Conservation (phyloP, 163 green algal species). For the Chlamydomonas reinhardtii region DNA sequence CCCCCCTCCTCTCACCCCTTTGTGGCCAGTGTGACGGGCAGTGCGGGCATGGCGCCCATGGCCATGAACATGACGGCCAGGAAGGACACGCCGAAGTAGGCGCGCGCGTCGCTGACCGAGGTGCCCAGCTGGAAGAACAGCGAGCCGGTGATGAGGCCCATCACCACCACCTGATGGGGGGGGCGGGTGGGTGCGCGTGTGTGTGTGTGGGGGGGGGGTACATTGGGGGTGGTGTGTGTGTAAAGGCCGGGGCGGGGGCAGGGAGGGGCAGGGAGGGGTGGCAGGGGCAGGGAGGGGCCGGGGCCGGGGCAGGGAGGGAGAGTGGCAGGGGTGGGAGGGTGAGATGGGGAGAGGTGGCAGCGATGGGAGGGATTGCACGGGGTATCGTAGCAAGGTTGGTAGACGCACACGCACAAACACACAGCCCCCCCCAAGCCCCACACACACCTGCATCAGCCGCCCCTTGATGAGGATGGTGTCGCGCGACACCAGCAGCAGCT, state of each 20-base stretch:
- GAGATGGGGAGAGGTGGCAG: too few relatives aligned
- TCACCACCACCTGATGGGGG: conserved; percentile 53
- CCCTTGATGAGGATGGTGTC: conserved; percentile 64
- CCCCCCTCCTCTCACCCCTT: conserved; percentile 19
- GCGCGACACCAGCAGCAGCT: conserved; percentile 65
- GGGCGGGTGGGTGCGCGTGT: too few relatives aligned
- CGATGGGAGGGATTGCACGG: too few relatives aligned
- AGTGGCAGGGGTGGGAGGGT: too few relatives aligned
- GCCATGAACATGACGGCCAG: conserved; percentile 68
- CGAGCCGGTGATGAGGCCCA: conserved; percentile 59
- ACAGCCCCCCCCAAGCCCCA: too few relatives aligned
- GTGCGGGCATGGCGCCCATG: conserved; percentile 61
- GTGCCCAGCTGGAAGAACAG: conserved; percentile 61
- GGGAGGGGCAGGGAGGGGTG: too few relatives aligned
- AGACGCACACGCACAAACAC: too few relatives aligned
- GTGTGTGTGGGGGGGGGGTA: not conserved
- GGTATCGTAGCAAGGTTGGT: too few relatives aligned
- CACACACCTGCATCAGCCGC: conserved; percentile 59
- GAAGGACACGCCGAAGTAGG: conserved; percentile 62
- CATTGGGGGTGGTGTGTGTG: not conserved
- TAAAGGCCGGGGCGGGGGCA: too few relatives aligned
- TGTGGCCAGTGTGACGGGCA: conserved; percentile 59
- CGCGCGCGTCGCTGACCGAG: not conserved
- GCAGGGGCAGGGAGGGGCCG: too few relatives aligned
- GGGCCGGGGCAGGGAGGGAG: too few relatives aligned